These are phyloP conservation scores for Thelephora ganbajun DNA, from an alignment of 768 basidiomycete genomes.

Conservation along the genomic window DNA sequence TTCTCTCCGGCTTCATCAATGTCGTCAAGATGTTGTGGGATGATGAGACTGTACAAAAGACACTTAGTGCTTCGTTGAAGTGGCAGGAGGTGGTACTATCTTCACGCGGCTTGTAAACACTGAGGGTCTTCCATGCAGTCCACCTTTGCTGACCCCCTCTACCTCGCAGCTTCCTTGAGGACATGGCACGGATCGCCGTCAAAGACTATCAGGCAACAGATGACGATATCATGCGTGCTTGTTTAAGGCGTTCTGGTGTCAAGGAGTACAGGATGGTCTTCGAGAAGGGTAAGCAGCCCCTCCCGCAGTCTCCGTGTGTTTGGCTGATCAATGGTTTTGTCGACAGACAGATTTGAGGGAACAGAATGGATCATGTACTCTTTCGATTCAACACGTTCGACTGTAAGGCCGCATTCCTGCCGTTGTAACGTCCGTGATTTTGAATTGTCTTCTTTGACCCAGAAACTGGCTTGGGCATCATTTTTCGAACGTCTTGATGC, in stretches of 20 bases:
- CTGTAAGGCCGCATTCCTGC: no score
- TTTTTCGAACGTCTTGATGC: slow-evolving; percentile 78
- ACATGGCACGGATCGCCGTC: background rate
- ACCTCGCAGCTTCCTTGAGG: background rate
- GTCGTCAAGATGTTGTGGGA: background rate
- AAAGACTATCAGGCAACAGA: background rate
- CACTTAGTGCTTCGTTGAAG: background rate
- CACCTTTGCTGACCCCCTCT: background rate
- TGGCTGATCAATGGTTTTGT: background rate
- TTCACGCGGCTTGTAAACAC: background rate
- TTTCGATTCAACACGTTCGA: no score
- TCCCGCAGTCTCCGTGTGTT: background rate
- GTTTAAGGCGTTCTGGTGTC: background rate
- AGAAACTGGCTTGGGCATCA: slow-evolving; percentile 56
- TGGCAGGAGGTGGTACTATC: background rate
- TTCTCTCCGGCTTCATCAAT: background rate
- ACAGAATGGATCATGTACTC: no score
- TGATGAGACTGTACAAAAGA: background rate
- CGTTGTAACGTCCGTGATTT: no score
- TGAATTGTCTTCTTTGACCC: background rate
- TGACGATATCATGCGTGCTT: background rate
- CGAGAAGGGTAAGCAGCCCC: background rate
- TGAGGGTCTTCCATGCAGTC: background rate
- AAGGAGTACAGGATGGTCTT: background rate
- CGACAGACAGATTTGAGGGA: no score